These are phyloP conservation scores for Mimosa pudica DNA, from an alignment of 306 rosid genomes.

Conservation along the genomic window DNA sequence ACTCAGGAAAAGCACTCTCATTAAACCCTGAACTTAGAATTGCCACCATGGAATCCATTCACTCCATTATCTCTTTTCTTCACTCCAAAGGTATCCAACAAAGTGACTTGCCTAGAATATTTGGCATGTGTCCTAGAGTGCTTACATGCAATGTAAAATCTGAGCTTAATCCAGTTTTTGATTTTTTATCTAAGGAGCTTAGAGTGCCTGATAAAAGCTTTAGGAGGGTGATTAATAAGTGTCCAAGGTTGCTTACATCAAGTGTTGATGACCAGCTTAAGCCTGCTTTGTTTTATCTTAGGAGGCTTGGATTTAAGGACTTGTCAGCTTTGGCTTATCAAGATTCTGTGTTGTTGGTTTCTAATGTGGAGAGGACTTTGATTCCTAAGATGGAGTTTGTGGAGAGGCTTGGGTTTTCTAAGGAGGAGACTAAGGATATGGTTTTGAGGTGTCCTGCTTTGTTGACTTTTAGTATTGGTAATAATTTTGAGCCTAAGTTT, in stretches of 20 bases:
- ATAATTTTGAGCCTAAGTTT: conserved; percentile 75
- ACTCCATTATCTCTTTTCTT: conserved; percentile 69
- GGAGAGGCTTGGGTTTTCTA: conserved; percentile 62
- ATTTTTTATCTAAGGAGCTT: conserved; percentile 62
- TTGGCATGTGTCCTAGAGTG: conserved; percentile 89
- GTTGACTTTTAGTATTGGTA: conserved; percentile 85
- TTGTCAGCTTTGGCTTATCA: conserved; percentile 64
- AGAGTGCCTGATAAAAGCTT: conserved; percentile 61
- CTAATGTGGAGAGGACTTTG: conserved; percentile 73
- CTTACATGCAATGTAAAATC: conserved; percentile 67
- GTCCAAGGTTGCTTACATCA: conserved; percentile 81
- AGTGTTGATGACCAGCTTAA: conserved; percentile 80
- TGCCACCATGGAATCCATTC: conserved; percentile 63
- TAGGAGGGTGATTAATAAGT: conserved; percentile 69
- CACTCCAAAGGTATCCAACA: conserved; percentile 71
- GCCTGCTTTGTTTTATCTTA: conserved; percentile 70
- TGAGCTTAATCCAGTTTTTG: conserved; percentile 79
- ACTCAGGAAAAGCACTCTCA: conserved; percentile 82
- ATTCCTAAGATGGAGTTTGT: conserved; percentile 68
- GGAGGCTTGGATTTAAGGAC: conserved; percentile 74
- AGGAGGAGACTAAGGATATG: conserved; percentile 58
- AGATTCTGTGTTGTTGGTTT: conserved; percentile 74
- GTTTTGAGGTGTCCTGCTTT: conserved; percentile 76
- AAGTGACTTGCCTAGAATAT: conserved; percentile 66
- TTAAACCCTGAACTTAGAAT: conserved; percentile 67